Evolutionary conservation across 1,139 yeast species (phyloP), one percentile per base, ranked within the genome.

Genomic region (Meyerozyma guilliermondii): DNA sequence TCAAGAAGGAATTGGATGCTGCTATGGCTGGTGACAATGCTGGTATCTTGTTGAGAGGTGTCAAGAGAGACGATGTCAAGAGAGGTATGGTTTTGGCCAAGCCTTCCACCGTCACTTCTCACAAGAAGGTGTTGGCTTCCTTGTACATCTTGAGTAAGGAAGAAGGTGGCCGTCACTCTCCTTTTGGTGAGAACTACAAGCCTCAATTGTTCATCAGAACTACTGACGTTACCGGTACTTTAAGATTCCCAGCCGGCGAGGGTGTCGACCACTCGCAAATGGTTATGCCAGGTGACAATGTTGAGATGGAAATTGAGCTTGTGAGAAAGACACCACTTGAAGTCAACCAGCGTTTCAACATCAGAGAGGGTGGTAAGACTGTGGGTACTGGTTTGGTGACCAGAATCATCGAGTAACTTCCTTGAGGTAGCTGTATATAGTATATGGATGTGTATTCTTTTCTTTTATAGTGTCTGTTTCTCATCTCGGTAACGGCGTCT

Each of bases 11-110:
- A 68, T 83, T 92, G 62, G 98, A 89, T 73, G 80, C 83, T 60
- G 98, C 98, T 55, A 86, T 85, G 82, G 98, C 97, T 60, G 98
- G 98, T 78, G 98, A 92, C 76, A 92, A 94, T 71, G 95, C 96
- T 67, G 98, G 98, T 74, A 82, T 92, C 59, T 77, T 92, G 68
- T 80, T 92, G 67, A 89, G 98, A 80, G 98, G 98, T 80, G 81
- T 91, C 65, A 91, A 89, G 82, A 89, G 98, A 77, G 98, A 92
- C 63, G 96, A 92, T 63, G 78, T 92, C 58, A 79, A 80, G 71
- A 88, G 98, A 76, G 98, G 98, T 75, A 92, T 92, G 98, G 95
- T 92, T 56, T 76, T 91, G 62, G 85, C 95, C 61, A 89, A 89
- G 77, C 92, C 96, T 58, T 91, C 88, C 54, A 75, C 95, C 53